Conservation (phyloP, 2,329 filamentous ascomycete genomes). For the Fusarium penzigii region DNA sequence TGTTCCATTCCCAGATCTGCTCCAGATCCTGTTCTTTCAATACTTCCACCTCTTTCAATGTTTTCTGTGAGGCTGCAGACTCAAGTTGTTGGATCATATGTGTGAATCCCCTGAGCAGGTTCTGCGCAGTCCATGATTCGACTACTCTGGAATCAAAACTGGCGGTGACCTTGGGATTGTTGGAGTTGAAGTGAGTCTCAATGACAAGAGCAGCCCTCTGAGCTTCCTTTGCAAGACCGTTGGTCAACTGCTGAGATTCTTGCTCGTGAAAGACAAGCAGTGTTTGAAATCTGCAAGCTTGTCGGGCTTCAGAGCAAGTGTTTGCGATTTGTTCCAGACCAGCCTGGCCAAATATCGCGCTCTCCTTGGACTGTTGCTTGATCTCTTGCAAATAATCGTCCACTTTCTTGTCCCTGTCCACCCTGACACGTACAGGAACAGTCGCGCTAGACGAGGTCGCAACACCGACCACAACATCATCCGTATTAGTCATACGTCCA, state of each 20-base stretch:
- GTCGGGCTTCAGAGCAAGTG: constrained; percentile 6
- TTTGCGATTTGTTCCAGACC: constrained; percentile 25
- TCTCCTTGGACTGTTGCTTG: constrained; percentile 16
- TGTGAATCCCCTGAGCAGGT: background rate
- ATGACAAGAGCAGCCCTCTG: background rate
- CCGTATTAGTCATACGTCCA: constrained; percentile 37
- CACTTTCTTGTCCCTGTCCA: constrained; percentile 28
- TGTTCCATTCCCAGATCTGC: constrained; percentile 18
- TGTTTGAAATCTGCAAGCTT: constrained; percentile 30
- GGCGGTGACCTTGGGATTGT: background rate
- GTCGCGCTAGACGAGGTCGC: constrained; percentile 42
- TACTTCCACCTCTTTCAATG: background rate
- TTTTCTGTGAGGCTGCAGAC: background rate
- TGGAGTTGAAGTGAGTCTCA: background rate
- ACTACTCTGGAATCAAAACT: constrained; percentile 3
- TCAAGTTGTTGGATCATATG: constrained; percentile 2
- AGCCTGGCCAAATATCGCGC: constrained; percentile 19
- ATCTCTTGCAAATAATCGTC: constrained; percentile 7
- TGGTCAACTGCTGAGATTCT: background rate
- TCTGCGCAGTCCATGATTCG: background rate
- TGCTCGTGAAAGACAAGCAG: constrained; percentile 30
- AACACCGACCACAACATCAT: constrained; percentile 45
- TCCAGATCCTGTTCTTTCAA: background rate
- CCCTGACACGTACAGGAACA: constrained; percentile 40
- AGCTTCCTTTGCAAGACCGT: background rate